Evolutionary conservation across 257 asterid species (phyloP).

Genomic region (Ballota nigra): DNA sequence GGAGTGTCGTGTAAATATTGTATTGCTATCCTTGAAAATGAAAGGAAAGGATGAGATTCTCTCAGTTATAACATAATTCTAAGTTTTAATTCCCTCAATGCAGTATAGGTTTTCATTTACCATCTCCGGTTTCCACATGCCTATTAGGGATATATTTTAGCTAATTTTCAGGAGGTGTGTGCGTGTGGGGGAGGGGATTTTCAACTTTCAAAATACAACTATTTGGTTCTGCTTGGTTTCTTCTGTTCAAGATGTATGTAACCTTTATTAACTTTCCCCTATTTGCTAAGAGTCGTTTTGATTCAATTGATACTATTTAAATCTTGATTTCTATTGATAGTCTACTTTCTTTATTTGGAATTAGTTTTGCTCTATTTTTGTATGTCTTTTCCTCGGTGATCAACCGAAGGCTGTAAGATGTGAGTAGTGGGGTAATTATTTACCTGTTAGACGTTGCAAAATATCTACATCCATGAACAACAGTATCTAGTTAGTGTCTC

Average conservation of each 20-base stretch:
- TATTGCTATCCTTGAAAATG: neutral
- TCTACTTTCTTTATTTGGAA: neutral
- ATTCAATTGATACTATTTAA: no score
- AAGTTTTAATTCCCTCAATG: neutral
- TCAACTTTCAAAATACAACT: no score
- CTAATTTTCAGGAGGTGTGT: neutral
- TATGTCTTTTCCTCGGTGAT: neutral
- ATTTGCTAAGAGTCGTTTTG: no score
- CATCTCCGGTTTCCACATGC: neutral
- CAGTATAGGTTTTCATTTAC: neutral
- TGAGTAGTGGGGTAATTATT: neutral
- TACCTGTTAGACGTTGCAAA: neutral
- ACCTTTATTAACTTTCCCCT: no score
- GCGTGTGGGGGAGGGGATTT: neutral
- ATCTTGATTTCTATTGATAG: neutral
- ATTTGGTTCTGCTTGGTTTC: no score
- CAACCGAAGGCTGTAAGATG: neutral
- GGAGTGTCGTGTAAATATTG: neutral
- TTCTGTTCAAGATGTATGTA: no score
- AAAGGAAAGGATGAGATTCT: neutral
- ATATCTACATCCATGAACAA: neutral
- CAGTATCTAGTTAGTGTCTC: neutral
- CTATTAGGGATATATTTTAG: neutral
- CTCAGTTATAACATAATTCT: neutral
- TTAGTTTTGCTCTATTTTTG: neutral